Conservation (phyloP, 2,329 filamentous ascomycete genomes). For the Fusarium scirpi region DNA sequence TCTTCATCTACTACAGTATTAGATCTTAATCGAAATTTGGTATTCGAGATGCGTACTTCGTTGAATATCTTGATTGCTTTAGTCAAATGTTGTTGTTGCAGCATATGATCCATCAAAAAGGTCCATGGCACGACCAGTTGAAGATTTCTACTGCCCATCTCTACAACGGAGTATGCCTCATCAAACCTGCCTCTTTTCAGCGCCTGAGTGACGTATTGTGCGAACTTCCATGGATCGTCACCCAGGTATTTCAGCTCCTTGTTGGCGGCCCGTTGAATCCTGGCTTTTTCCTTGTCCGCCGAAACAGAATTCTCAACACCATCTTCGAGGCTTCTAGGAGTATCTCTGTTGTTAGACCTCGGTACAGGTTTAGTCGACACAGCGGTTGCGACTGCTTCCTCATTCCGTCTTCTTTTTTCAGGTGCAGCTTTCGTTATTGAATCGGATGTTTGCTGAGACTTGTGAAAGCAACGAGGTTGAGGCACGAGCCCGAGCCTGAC, state of each 20-base stretch:
- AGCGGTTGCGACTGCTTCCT: conserved; percentile 12
- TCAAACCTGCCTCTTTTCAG: conserved; percentile 70
- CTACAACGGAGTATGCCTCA: conserved; percentile 76
- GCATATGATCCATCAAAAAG: conserved; percentile 78
- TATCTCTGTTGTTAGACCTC: conserved; percentile 32
- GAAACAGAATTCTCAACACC: conserved; percentile 26
- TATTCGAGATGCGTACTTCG: conserved; percentile 63
- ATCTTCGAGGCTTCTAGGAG: conserved; percentile 39
- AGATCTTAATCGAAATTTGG: conserved; percentile 12
- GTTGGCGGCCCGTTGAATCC: conserved; percentile 56
- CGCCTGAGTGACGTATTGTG: conserved; percentile 71
- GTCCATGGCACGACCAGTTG: conserved; percentile 88
- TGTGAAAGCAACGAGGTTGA: conserved; percentile 20
- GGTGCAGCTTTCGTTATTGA: conserved; percentile 19
- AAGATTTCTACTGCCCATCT: conserved; percentile 73
- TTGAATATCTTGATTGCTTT: conserved; percentile 86
- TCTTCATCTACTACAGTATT: conserved; percentile 81
- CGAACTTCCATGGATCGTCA: conserved; percentile 78
- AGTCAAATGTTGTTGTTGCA: conserved; percentile 70
- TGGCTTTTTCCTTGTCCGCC: conserved; percentile 41
- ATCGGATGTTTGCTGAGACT: conserved; percentile 22
- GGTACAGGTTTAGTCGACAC: not conserved
- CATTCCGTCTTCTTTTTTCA: not conserved
- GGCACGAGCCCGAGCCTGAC: conserved; percentile 17
- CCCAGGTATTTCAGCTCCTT: conserved; percentile 72